A percentile compares a stretch with the other conserved stretches of the same genome.
Conservation (phyloP, 331 rosid genomes). For the Quercus tomentella region DNA sequence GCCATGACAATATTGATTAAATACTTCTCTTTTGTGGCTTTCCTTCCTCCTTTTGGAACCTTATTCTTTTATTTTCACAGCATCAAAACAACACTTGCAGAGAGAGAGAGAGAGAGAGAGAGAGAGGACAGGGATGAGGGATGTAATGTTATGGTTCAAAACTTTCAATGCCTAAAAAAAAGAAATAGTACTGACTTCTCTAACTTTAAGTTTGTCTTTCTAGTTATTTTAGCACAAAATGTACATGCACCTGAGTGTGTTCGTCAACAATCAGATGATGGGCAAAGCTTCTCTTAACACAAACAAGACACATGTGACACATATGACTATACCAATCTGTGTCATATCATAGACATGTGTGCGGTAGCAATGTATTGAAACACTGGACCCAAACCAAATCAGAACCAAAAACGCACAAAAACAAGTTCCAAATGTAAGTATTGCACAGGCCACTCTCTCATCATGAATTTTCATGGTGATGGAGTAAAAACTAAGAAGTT, state of each 20-base stretch:
- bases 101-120: too few relatives aligned
- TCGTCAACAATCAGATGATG: background rate
- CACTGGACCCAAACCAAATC: too few relatives aligned
- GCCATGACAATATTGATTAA: background rate
- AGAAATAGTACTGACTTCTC: too few relatives aligned
- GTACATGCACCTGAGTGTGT: background rate
- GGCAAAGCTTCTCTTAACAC: too few relatives aligned
- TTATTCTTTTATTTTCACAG: background rate
- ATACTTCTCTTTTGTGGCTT: background rate
- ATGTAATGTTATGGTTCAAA: too few relatives aligned
- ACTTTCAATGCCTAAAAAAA: too few relatives aligned
- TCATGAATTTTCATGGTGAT: background rate
- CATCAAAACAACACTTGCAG: too few relatives aligned
- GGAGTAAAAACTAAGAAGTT: background rate
- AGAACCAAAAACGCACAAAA: background rate
- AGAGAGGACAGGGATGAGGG: too few relatives aligned
- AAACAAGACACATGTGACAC: too few relatives aligned
- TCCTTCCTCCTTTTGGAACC: background rate
- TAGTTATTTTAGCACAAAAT: background rate
- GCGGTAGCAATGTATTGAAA: too few relatives aligned
- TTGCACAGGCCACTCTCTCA: background rate
- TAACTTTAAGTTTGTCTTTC: background rate
- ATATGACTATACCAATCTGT: too few relatives aligned
- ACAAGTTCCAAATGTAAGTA: background rate
- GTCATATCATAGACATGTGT: too few relatives aligned